Percentiles rank a stretch among this genome's conserved stretches.
phyloP scores from a whole-genome alignment of 768 basidiomycete species.

The Terana coerulea region DNA sequence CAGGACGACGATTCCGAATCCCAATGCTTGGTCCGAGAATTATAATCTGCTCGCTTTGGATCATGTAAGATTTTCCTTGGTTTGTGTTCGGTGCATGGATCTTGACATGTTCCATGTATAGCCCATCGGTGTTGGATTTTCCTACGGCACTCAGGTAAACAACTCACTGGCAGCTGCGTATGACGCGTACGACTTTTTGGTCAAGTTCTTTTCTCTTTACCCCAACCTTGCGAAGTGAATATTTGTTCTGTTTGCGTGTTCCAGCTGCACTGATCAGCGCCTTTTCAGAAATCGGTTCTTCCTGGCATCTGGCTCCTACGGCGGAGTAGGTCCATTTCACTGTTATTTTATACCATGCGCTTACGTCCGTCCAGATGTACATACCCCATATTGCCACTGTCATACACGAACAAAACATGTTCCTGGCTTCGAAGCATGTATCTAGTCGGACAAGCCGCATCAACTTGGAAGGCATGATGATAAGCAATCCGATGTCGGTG shows the following conservation, averaged over 20 bases:
- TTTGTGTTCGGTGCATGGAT: background rate
- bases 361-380: too few species aligned
- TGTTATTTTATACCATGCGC: conserved; percentile 12
- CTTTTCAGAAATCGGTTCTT: conserved; percentile 17
- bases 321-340: conserved; percentile 19
- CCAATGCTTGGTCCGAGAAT: conserved; percentile 18
- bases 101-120: background rate
- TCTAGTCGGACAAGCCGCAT: conserved; percentile 21
- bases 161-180: conserved; percentile 27
- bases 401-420: conserved; percentile 31
- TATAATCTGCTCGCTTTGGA: conserved; percentile 11
- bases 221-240: conserved; percentile 16
- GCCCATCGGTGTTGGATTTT: conserved; percentile 32
- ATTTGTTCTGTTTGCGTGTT: background rate
- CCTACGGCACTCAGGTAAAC: conserved; percentile 30
- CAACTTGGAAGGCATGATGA: conserved; percentile 30
- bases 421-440: conserved; percentile 14
- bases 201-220: conserved; percentile 29
- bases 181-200: conserved; percentile 34
- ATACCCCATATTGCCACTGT: conserved; percentile 28
- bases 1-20: conserved; percentile 20
- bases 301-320: conserved; percentile 31
- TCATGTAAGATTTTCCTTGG: conserved; percentile 1
- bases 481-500: conserved; percentile 25
- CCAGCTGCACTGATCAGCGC: background rate